Percentiles rank a stretch among this genome's conserved stretches.
phyloP scores from a whole-genome alignment of 1,139 yeast species.

The Protomyces pachydermus region DNA sequence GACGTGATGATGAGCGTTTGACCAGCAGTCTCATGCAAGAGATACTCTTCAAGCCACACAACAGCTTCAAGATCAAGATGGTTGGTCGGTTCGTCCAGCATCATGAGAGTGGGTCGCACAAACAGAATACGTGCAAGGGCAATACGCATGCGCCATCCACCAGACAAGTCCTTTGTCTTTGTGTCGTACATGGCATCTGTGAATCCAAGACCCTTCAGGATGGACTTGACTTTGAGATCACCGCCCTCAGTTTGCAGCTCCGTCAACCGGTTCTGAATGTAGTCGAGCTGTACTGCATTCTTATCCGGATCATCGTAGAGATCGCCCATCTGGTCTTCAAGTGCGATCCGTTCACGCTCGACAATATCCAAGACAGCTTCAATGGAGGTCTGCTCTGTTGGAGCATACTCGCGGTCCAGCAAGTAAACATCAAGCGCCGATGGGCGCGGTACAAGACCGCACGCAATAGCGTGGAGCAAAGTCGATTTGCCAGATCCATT shows the following conservation, averaged over 20 bases:
- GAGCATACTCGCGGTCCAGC: conserved; percentile 95
- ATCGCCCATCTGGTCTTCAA: conserved; percentile 91
- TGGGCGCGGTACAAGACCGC: conserved; percentile 93
- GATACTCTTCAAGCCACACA: conserved; percentile 99
- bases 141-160: conserved; percentile 95
- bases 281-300: conserved; percentile 30
- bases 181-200: conserved; percentile 74
- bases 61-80: conserved; percentile 99
- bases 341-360: conserved; percentile 80
- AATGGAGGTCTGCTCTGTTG: conserved; percentile 84
- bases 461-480: conserved; percentile 83
- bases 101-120: conserved; percentile 78
- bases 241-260: conserved; percentile 29
- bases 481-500: conserved; percentile 99
- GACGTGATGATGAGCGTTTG: conserved; percentile 72
- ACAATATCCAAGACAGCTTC: conserved; percentile 98
- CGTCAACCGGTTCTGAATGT: conserved; percentile 28
- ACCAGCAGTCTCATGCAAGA: conserved; percentile 45
- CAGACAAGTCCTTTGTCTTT: conserved; percentile 97
- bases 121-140: conserved; percentile 77
- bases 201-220: conserved; percentile 96
- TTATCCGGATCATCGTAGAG: conserved; percentile 31
- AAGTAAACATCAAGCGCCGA: conserved; percentile 84
- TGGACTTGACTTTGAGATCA: conserved; percentile 49
- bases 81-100: conserved; percentile 96